Percentiles rank a stretch among this genome's conserved stretches.
These are phyloP conservation scores for Ganoderma lucidum DNA, from an alignment of 1,284 basidiomycete genomes.

Conservation along the genomic window DNA sequence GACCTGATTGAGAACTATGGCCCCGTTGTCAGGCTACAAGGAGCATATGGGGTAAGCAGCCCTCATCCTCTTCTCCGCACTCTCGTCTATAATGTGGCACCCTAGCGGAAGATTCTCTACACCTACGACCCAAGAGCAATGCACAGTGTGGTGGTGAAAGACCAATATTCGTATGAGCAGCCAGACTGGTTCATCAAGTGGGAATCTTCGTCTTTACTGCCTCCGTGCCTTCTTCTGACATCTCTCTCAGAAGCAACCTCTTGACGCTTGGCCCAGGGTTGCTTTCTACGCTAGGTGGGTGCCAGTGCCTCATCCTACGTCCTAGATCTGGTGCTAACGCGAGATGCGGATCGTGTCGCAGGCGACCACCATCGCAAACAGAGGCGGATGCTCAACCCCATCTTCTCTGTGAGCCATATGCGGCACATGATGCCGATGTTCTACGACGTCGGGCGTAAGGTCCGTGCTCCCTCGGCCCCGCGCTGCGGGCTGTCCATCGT, in stretches of 20 bases:
- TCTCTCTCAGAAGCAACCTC: conserved; percentile 28
- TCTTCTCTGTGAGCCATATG: conserved; percentile 35
- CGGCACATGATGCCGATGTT: conserved; percentile 35
- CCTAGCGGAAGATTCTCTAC: conserved; percentile 37
- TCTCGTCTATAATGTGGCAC: neutral
- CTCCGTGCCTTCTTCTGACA: conserved; percentile 3
- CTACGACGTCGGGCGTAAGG: conserved; percentile 34
- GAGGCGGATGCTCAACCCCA: conserved; percentile 32
- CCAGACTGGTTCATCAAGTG: conserved; percentile 34
- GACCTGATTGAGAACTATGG: conserved; percentile 34
- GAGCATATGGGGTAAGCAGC: conserved; percentile 30
- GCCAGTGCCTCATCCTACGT: neutral
- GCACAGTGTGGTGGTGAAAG: conserved; percentile 43
- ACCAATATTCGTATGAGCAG: conserved; percentile 43
- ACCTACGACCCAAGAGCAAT: conserved; percentile 41
- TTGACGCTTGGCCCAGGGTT: conserved; percentile 35
- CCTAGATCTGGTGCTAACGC: neutral
- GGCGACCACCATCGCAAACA: conserved; percentile 37
- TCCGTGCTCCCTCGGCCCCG: conserved; percentile 26
- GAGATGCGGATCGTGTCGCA: conserved; percentile 11
- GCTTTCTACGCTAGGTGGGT: conserved; percentile 33
- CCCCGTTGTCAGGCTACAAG: conserved; percentile 30
- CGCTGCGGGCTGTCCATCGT: neutral
- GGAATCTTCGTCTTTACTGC: conserved; percentile 1
- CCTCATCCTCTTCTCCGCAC: neutral